Evolutionary conservation across 768 basidiomycete genomes (phyloP).

Genomic region (Tricholomella constricta): DNA sequence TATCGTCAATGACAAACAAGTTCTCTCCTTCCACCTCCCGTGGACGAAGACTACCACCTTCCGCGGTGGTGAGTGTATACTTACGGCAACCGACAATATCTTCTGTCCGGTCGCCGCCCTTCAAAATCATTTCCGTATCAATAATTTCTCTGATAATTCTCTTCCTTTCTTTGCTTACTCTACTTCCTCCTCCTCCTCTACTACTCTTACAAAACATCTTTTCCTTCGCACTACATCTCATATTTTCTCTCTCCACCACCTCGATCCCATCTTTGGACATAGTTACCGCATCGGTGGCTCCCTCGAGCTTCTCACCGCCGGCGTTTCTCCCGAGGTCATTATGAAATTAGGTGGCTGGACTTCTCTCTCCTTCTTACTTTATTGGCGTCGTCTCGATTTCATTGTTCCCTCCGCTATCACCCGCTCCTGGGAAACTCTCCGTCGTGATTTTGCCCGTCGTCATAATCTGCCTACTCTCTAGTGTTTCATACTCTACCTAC

Average conservation of each 20-base stretch:
- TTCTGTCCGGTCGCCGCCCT: slow-evolving; percentile 21
- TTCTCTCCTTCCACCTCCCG: slow-evolving; percentile 12
- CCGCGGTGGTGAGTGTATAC: slow-evolving; percentile 4
- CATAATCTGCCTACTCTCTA: background rate
- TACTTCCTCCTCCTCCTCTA: background rate
- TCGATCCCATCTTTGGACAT: background rate
- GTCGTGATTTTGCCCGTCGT: background rate
- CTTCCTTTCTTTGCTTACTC: slow-evolving; percentile 15
- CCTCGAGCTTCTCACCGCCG: background rate
- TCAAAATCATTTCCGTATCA: slow-evolving; percentile 12
- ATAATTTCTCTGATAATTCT: background rate
- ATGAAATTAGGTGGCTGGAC: background rate
- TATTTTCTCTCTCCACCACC: background rate
- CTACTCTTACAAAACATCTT: background rate
- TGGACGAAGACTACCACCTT: background rate
- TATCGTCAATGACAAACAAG: background rate
- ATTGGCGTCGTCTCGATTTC: slow-evolving; percentile 1
- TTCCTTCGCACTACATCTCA: background rate
- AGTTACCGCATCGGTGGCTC: slow-evolving; percentile 6
- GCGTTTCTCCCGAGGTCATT: background rate
- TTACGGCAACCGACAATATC: slow-evolving; percentile 13
- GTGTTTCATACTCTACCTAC: background rate
- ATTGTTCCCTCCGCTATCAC: background rate
- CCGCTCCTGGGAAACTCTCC: background rate
- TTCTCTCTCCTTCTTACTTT: slow-evolving; percentile 3